These are phyloP conservation scores for Suhomyces tanzawaensis DNA, from an alignment of 805 yeast species.

Conservation along the genomic window DNA sequence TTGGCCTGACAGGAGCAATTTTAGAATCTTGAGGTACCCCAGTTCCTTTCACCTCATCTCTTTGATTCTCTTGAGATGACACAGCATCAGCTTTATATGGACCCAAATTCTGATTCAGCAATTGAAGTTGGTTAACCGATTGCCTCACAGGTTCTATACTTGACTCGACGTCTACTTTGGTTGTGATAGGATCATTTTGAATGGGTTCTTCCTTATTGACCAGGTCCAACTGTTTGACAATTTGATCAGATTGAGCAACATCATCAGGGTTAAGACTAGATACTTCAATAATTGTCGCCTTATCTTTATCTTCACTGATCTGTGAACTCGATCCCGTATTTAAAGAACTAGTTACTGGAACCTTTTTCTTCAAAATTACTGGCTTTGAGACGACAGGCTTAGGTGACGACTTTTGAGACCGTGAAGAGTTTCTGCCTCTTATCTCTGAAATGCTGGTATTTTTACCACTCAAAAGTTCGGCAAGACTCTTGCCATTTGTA, in stretches of 20 bases:
- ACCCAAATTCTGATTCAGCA: not conserved
- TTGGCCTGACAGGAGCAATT: not conserved
- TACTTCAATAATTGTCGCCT: not conserved
- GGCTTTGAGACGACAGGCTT: constrained; percentile 30
- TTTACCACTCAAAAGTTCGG: constrained; percentile 35
- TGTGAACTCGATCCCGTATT: no score
- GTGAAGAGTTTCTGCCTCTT: constrained; percentile 17
- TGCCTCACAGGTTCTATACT: not conserved
- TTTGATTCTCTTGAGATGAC: not conserved
- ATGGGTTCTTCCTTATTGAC: not conserved
- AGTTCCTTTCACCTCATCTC: not conserved
- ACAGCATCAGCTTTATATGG: not conserved
- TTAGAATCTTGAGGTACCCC: not conserved
- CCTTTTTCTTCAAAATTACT: constrained; percentile 38
- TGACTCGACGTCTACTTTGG: not conserved
- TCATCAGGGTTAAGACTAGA: not conserved
- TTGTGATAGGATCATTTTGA: not conserved
- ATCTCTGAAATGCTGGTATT: constrained; percentile 14
- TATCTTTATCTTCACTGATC: not conserved
- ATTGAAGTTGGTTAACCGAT: not conserved
- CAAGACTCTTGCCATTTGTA: constrained; percentile 31
- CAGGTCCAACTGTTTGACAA: not conserved
- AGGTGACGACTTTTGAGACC: constrained; percentile 18
- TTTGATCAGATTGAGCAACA: not conserved
- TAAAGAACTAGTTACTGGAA: not conserved